phyloP scores from a whole-genome alignment of 2,329 filamentous ascomycete genomes.

The Colletotrichum zoysiae region DNA sequence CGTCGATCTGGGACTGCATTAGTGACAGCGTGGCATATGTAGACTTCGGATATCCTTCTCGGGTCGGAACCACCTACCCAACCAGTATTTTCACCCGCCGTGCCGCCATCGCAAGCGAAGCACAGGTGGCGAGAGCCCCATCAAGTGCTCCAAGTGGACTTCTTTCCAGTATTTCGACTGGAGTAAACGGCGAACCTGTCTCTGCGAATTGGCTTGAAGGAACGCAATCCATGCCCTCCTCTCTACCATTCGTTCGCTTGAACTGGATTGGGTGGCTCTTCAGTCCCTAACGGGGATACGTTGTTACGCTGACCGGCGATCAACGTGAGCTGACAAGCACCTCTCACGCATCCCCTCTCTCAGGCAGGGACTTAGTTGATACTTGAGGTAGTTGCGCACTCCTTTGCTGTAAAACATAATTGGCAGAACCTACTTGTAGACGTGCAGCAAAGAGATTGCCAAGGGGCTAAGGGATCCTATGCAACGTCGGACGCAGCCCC shows the following conservation, averaged over 20 bases:
- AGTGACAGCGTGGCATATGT: too few species aligned
- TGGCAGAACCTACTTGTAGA: background rate
- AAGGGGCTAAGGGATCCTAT: background rate
- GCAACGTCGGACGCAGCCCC: slow-evolving; percentile 11
- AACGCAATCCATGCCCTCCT: background rate
- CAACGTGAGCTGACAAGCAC: background rate
- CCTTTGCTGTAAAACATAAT: background rate
- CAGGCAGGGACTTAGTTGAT: background rate
- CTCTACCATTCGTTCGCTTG: background rate
- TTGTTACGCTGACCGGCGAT: slow-evolving; percentile 14
- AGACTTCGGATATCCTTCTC: background rate
- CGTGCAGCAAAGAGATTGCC: background rate
- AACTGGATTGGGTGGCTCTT: background rate
- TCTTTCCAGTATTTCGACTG: background rate
- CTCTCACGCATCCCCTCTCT: background rate
- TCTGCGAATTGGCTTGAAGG: background rate
- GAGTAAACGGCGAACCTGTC: background rate
- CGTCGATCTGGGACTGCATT: background rate
- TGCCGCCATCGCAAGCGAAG: background rate
- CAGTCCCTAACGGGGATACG: background rate
- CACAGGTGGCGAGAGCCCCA: too few species aligned
- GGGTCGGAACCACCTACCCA: too few species aligned
- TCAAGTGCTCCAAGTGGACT: background rate
- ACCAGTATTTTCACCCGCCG: background rate
- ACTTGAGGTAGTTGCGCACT: background rate